Base-by-base conservation (phyloP, 768 basidiomycete genomes). In the Crassisporium funariophilum region DNA sequence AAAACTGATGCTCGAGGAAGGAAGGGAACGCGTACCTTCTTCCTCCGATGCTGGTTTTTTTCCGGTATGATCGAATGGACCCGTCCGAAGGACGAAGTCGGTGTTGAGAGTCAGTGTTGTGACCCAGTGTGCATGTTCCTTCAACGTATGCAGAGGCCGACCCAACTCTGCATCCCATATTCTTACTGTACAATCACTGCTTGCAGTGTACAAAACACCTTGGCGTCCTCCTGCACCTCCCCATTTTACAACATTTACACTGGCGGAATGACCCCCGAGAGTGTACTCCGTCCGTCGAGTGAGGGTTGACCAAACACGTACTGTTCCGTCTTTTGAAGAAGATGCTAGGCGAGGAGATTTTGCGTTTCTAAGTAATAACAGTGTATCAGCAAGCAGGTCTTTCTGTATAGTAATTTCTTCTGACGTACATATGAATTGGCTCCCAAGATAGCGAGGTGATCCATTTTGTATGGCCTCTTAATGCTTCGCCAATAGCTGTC, bases 121-220 rank as follows among this genome's bases (percentile, higher is more conserved):
- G 6, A 99, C 97, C 95, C 95, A 98, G 60, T 99, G 97, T 0
- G 94, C 97, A 58, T 99, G 95, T 52, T 98, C 94, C 65, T 91
- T 93, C 20, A 98, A 71, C 0, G 86, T 84, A 57, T 95, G 79
- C 27, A 98, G 72, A 20, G 83, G 81, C 64, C 82, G 87, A 1
- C 95, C 95, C 88, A 95, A 76, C 49, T 66, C 84, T 7, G 90
- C 88, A 62, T 93, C 91, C 97, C 97, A 99, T 33, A 98, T 83
- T 51, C 92, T 82, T 16, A 98, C 92, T 2, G 91, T 95, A 12
- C 95, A 73, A 69, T 99, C 97, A 53, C 90, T 94, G 52, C 90
- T 91, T 4, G 93, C 97, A 1, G 97, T 98, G 65, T 98, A 99
- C 22, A 98, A 74, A 8, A 95, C 81, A 1, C 91, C 90, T 36